Evolutionary conservation across 768 basidiomycete genomes (phyloP), one percentile per base, ranked within the genome.

Genomic region (Lactarius akahatsu): DNA sequence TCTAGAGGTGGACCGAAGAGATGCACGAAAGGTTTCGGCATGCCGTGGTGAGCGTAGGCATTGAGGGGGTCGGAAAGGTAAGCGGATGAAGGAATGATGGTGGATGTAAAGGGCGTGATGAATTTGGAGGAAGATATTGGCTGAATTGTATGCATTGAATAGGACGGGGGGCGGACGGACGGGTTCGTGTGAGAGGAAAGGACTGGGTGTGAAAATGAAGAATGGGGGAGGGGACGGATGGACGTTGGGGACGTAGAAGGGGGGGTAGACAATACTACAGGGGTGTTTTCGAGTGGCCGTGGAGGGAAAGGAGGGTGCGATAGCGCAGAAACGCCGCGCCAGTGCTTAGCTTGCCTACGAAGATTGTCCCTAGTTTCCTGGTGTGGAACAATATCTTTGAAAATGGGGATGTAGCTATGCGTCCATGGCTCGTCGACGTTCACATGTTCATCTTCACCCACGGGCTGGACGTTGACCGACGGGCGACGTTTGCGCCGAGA

Each of bases 41-140:
- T 84, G 11, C 94, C 94, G 20, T 88, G 80, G 67, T 88, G 86
- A 0, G 88, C 85, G 72, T 96, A 97, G n/a, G 88, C 89, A 72
- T 95, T 96, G 69, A 92, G 82, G 0, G 92, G 90, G 71, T 95
- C 91, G 4, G 80, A 74, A 34, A 93, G 81, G 76, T 97, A 97
- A 0, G 80, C 73, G 0, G 86, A 78, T 23, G 86, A 85, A 3
- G 90, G 87, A 18, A 85, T 81, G 61, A 96, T 83, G 28, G 85
- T 79, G 26, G 87, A 85, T 0, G 80, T 81, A 67, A 83, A 89
- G 0, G 89, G 86, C 0, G 88, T 81, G 50, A 96, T 82, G 63
- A 89, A 80, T 2, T 79, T 74, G 9, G 83, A 78, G 0, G 83
- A 78, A 0, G 85, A 77, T 43, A 94, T 81, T 2, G 86, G 78